Base-by-base conservation (phyloP, 768 basidiomycete species). In the Scleroderma bovista region DNA sequence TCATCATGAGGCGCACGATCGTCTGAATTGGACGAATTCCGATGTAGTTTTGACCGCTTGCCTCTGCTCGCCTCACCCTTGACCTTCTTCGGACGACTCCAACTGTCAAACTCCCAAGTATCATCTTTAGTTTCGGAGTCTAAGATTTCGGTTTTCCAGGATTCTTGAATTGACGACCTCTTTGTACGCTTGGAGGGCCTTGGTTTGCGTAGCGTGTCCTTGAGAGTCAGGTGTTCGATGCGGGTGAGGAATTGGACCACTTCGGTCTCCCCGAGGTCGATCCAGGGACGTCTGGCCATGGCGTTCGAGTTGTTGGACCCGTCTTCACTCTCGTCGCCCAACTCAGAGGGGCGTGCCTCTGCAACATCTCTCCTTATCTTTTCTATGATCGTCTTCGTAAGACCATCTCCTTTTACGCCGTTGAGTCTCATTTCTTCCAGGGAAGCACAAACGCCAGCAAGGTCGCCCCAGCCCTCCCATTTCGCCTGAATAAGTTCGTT, bases 401-500 rank as follows among this genome's bases (percentile, higher is more conserved):
- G 71, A 15, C 60, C 61, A 58, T 93, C 83, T 37, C 78, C 68
- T 32, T 73, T 75, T 12, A 95, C 82, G 13, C 87, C 88, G 57
- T 93, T 91, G 34, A 81, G 73, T 20, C 71, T 66, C 92, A 96
- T 94, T 64, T 94, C 93, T 51, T 83, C 76, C 16, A 95, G 66
- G 6, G 84, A 80, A 17, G 79, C 76, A 46, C 78, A 78, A 1
- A 93, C 83, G 23, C 86, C 88, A 41, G 77, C 75, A 32, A 93
- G 69, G 69, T 95, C 91, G n/a, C 79, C 79, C 72, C 94, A 90
- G 48, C 76, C 80, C 8, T 72, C 68, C 94, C 94, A 97, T 17
- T 81, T 80, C n/a, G 88, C 91, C 59, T 80, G 74, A 23, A 97
- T 79, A 17, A 93, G 75, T 62, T 95, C 91, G 65, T 93, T 92